phyloP scores from a whole-genome alignment of 2,329 filamentous ascomycete genomes.

The Arthroderma sp. region DNA sequence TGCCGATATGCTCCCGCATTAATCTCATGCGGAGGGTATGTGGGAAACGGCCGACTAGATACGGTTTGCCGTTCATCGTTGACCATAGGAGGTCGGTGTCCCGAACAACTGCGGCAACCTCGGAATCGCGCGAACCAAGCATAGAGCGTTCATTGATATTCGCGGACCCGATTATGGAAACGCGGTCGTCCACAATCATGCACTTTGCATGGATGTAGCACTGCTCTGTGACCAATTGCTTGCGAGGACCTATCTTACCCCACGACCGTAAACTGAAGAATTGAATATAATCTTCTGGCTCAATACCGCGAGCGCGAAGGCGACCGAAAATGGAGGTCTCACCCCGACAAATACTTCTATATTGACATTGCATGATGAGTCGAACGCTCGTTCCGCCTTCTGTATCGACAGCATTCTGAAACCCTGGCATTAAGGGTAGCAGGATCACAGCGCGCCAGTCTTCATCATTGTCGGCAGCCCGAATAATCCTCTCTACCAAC shows the following conservation, averaged over 20 bases:
- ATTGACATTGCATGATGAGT: conserved; percentile 98
- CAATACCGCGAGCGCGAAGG: conserved; percentile 57
- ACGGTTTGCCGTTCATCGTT: conserved; percentile 60
- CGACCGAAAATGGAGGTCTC: conserved; percentile 81
- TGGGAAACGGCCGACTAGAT: conserved; percentile 61
- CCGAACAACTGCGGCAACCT: conserved; percentile 77
- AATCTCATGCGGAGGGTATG: conserved; percentile 69
- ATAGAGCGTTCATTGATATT: conserved; percentile 64
- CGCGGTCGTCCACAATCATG: conserved; percentile 63
- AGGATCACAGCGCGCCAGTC: conserved; percentile 86
- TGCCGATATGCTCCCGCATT: conserved; percentile 80
- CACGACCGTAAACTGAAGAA: conserved; percentile 89
- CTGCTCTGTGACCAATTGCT: conserved; percentile 68
- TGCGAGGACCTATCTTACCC: conserved; percentile 77
- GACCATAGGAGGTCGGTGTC: conserved; percentile 59
- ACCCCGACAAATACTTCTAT: conserved; percentile 86
- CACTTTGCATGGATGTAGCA: conserved; percentile 91
- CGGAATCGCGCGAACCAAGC: conserved; percentile 70
- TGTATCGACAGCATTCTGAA: conserved; percentile 77
- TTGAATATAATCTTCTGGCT: conserved; percentile 73
- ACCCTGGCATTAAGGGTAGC: conserved; percentile 84
- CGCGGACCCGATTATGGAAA: conserved; percentile 68
- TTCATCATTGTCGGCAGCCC: conserved; percentile 64
- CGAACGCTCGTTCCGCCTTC: conserved; percentile 73
- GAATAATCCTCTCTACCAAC: conserved; percentile 80